phyloP scores from a whole-genome alignment of 371 early-diverging fungal species.

The Mortierella polycephala region DNA sequence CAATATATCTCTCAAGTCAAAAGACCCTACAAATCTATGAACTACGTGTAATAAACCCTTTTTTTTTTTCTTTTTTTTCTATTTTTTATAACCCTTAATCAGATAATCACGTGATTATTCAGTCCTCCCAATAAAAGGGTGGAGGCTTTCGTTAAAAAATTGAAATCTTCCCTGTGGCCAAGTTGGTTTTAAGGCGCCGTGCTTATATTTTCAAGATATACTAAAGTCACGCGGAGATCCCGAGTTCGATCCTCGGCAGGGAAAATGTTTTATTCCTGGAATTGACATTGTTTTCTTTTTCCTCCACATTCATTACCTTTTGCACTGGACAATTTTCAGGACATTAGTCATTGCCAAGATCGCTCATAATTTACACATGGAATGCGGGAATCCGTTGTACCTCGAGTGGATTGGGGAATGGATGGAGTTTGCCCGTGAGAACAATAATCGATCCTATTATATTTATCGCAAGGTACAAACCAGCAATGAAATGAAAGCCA shows the following conservation, averaged over 20 bases:
- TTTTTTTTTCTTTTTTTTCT: background rate
- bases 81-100: background rate
- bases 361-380: background rate
- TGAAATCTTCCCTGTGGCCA: conserved; percentile 48
- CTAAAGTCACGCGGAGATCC: conserved; percentile 54
- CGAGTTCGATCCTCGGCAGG: conserved; percentile 57
- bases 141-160: background rate
- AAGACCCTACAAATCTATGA: too few relatives aligned
- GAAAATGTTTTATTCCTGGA: conserved; percentile 26
- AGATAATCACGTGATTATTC: too few relatives aligned
- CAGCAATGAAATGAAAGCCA: background rate
- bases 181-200: conserved; percentile 53
- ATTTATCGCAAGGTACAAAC: conserved; percentile 66
- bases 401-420: conserved; percentile 73
- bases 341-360: background rate
- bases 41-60: too few relatives aligned
- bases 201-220: conserved; percentile 53
- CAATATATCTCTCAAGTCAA: too few relatives aligned
- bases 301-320: background rate
- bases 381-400: conserved; percentile 71
- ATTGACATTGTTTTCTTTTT: background rate
- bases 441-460: conserved; percentile 57
- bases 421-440: conserved; percentile 59
- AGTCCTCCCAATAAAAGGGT: too few relatives aligned
- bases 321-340: background rate